Conservation (phyloP, 495 filamentous ascomycete genomes). For the Podospora didyma region DNA sequence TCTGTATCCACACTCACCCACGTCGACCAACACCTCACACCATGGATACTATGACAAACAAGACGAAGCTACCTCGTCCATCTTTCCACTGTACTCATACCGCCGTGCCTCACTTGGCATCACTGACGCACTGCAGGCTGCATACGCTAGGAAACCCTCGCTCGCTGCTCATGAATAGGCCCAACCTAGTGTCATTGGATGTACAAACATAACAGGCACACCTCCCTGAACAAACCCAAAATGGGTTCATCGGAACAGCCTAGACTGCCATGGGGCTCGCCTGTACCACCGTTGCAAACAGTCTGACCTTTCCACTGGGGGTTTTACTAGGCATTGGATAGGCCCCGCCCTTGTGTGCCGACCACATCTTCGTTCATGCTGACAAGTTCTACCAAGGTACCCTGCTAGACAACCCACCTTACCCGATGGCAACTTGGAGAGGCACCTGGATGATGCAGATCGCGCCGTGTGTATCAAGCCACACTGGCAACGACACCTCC, state of each 20-base stretch:
- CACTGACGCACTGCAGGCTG: conserved; percentile 10
- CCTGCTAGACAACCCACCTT: no score
- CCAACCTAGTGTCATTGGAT: neutral
- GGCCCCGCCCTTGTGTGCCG: neutral
- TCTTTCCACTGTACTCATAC: neutral
- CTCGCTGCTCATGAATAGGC: conserved; percentile 2
- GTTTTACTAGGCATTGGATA: no score
- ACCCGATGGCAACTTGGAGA: no score
- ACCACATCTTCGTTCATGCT: neutral
- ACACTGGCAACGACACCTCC: neutral
- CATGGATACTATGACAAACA: no score
- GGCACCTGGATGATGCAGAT: no score
- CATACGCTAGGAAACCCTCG: conserved; percentile 6
- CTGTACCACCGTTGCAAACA: neutral
- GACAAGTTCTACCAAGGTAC: no score
- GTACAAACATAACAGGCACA: neutral
- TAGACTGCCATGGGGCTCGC: no score
- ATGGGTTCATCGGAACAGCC: neutral
- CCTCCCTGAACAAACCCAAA: neutral
- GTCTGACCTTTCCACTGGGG: neutral
- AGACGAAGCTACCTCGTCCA: no score
- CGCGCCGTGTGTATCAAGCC: neutral
- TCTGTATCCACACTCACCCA: no score
- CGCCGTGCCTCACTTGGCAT: conserved; percentile 3
- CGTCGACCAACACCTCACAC: neutral